Conservation (phyloP, 106 monocot genomes). For the Hemerocallis citrina region DNA sequence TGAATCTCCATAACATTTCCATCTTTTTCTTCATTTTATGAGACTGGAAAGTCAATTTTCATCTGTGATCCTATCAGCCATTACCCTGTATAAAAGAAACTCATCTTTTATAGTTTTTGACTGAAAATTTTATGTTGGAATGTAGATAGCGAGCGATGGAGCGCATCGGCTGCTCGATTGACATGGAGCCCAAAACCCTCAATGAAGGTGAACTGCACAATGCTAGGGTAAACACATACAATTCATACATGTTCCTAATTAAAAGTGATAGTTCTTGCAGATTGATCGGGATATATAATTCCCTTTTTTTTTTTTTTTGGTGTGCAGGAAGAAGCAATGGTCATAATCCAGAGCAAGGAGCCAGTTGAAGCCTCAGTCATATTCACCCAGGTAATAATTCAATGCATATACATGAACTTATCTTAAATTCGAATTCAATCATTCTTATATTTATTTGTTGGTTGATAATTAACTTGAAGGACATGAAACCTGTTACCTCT, state of each 20-base stretch:
- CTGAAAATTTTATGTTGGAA: neutral
- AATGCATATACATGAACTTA: neutral
- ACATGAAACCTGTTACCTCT: neutral
- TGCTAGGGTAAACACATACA: constrained; percentile 16
- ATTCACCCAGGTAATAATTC: constrained; percentile 3
- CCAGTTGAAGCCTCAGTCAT: neutral
- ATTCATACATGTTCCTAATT: neutral
- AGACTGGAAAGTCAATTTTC: neutral
- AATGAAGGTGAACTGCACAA: neutral
- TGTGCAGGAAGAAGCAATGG: constrained; percentile 14
- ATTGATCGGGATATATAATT: neutral
- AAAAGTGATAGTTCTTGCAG: too few relatives aligned
- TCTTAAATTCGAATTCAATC: too few relatives aligned
- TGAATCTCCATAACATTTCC: neutral
- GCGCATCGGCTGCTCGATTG: constrained; percentile 8
- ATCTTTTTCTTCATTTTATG: neutral
- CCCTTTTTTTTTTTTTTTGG: neutral
- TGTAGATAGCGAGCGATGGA: neutral
- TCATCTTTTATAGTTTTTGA: too few relatives aligned
- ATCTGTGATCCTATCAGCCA: neutral
- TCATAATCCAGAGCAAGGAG: constrained; percentile 5
- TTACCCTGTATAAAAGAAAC: neutral
- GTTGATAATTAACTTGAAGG: too few relatives aligned
- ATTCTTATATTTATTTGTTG: too few relatives aligned
- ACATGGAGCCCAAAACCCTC: constrained; percentile 19